Conservation (phyloP, 2,329 filamentous ascomycete genomes). For the Fusarium sp. region DNA sequence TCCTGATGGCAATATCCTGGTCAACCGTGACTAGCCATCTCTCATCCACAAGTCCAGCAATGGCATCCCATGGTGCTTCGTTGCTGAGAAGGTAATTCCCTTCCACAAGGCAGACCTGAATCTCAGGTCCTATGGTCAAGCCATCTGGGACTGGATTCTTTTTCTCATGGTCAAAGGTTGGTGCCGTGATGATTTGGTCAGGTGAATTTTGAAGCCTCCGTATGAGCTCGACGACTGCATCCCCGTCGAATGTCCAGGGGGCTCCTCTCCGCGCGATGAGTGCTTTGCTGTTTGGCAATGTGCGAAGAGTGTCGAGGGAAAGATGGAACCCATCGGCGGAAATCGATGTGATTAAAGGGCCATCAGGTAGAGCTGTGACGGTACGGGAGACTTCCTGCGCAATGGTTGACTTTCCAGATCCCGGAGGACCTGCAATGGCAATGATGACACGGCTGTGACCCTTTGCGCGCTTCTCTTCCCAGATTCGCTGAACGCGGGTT, state of each 20-base stretch:
- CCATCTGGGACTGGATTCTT: not conserved
- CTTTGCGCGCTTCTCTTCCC: not conserved
- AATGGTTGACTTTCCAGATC: not conserved
- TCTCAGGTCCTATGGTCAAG: not conserved
- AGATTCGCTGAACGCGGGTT: not conserved
- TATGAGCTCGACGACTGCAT: not conserved
- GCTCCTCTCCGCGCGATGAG: not conserved
- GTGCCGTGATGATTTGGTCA: not conserved
- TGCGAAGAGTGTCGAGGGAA: not conserved
- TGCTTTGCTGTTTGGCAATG: not conserved
- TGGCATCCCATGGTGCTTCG: not conserved
- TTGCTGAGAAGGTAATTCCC: not conserved
- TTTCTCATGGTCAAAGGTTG: not conserved
- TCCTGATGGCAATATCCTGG: not conserved
- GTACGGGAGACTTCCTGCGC: not conserved
- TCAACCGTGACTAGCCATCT: not conserved
- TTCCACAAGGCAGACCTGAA: not conserved
- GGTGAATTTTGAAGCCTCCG: not conserved
- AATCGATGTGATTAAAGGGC: not conserved
- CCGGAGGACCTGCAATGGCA: not conserved
- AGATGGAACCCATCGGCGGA: not conserved
- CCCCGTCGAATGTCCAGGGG: not conserved
- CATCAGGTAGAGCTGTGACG: not conserved
- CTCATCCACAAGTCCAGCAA: not conserved
- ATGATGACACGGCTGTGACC: not conserved